Evolutionary conservation across 192 early-diverging fungal genomes (phyloP), one percentile per base, ranked within the genome.

Genomic region (Coemansia sp.): DNA sequence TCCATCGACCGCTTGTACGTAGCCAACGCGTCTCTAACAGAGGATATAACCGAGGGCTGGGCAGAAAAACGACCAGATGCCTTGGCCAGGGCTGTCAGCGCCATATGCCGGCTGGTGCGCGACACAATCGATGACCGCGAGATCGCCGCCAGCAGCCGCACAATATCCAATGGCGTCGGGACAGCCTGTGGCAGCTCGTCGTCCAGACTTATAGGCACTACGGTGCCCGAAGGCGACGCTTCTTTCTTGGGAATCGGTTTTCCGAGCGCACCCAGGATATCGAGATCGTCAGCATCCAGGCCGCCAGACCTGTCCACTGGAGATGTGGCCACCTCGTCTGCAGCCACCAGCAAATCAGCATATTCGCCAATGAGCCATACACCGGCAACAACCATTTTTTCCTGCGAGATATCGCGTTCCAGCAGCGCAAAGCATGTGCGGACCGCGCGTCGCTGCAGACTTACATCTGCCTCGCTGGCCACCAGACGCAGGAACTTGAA

Each of bases 321-420:
- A 1, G 57, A 30, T 14, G 28, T 25, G 30, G 61, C 61, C n/a
- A 48, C 49, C 0, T 29, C 31, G 3, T 42, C 63, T 7, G 30
- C 55, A 10, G 71, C 56, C 2, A 94, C 88, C 22, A 99, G 85
- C 10, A 94, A 73, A 71, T 99, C 96, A 32, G 95, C 97, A 75
- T 91, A 98, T 77, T 99, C 97, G 51, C 97, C 97, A 74, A 98
- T 88, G 56, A 90, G 86, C 97, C 97, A 99, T 5, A 92, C 86
- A 40, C 89, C 91, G 28, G 92, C 92, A 67, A 95, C 84, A 20
- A 95, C 89, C 59, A 98, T 86, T 8, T 91, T 92, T 70, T 96
- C 94, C 82, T 97, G 89, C 50, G 84, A 71, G 20, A 77, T 57
- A 32, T 87, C 86, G 93, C 59, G 85, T 83, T 76, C 90, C 52